These are phyloP conservation scores for Sporothrix pallida DNA, from an alignment of 2,329 filamentous ascomycete species.

Conservation along the genomic window DNA sequence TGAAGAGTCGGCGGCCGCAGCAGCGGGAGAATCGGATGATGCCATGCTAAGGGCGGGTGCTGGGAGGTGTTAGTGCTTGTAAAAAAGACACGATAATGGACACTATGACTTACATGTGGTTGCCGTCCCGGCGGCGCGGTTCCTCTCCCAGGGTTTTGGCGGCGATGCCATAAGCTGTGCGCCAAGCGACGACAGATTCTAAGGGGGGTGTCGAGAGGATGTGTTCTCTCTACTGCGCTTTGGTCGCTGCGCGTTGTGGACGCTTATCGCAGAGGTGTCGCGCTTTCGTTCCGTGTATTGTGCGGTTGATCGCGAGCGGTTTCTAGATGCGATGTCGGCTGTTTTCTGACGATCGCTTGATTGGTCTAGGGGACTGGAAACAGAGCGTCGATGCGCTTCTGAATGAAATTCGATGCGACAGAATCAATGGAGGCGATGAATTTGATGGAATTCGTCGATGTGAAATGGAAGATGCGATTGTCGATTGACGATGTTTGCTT, in stretches of 20 bases:
- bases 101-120: conserved; percentile 24
- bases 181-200: conserved; percentile 18
- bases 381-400: not conserved
- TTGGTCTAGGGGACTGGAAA: not conserved
- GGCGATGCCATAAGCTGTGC: conserved; percentile 71
- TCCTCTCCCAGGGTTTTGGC: conserved; percentile 95
- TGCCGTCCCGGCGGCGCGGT: conserved; percentile 60
- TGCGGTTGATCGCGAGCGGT: not conserved
- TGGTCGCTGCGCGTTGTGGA: not conserved
- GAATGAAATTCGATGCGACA: too few species aligned
- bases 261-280: not conserved
- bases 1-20: conserved; percentile 52
- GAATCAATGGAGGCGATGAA: not conserved
- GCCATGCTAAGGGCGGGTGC: conserved; percentile 47
- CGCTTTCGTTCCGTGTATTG: not conserved
- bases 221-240: not conserved
- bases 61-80: conserved; percentile 37
- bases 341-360: not conserved
- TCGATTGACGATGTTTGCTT: not conserved
- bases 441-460: not conserved
- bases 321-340: not conserved
- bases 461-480: not conserved
- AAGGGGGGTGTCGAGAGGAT: not conserved
- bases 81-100: not conserved
- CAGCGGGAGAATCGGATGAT: conserved; percentile 51